Percentiles rank a stretch among this genome's conserved stretches.
Evolutionary conservation across 148 eudicot genomes (phyloP).

Genomic region (Chenopodium formosanum): DNA sequence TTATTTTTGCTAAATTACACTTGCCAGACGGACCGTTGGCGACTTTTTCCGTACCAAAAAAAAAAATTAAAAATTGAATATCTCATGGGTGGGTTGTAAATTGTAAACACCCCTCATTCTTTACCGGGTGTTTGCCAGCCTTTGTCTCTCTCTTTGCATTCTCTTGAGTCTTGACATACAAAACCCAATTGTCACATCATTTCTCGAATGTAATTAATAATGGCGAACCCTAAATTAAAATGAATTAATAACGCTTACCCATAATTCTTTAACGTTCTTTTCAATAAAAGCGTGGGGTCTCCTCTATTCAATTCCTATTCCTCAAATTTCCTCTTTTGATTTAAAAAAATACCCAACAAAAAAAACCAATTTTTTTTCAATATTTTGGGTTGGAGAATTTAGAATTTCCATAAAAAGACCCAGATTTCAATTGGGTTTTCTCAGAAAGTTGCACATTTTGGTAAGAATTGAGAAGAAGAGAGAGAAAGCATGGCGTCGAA

Average conservation of each 20-base stretch:
- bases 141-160: neutral
- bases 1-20: no score
- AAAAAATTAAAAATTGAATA: no score
- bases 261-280: neutral
- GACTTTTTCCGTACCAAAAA: no score
- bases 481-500: constrained; percentile 57
- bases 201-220: neutral
- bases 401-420: neutral
- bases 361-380: no score
- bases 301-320: constrained; percentile 8
- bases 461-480: neutral
- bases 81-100: no score
- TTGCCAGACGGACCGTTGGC: no score
- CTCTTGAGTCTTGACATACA: no score
- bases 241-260: constrained; percentile 3
- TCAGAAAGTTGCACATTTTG: neutral
- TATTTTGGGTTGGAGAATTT: neutral
- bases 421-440: constrained; percentile 9
- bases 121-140: neutral
- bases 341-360: no score
- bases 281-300: constrained; percentile 5
- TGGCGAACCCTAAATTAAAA: constrained; percentile 12
- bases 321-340: neutral
- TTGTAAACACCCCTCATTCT: no score
- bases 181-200: neutral